These are phyloP conservation scores for Simplicillium sp. DNA, from an alignment of 2,329 filamentous ascomycete species.

Conservation along the genomic window DNA sequence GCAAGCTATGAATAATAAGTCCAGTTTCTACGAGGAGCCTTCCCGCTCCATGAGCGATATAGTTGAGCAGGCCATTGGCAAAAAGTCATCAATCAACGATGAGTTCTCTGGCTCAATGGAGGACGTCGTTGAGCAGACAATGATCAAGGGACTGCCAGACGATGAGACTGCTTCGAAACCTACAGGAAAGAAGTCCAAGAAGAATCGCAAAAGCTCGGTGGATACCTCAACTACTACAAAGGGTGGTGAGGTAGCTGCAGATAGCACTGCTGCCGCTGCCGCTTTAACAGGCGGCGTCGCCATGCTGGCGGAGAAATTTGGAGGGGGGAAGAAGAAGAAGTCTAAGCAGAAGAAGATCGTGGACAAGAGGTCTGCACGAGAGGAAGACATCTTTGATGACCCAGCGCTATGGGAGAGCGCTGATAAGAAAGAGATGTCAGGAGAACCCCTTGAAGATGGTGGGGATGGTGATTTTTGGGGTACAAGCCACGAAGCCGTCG, in stretches of 20 bases:
- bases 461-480: conserved; percentile 23
- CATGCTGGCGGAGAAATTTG: conserved; percentile 24
- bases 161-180: neutral
- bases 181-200: neutral
- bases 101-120: conserved; percentile 2
- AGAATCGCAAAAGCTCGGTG: conserved; percentile 1
- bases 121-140: neutral
- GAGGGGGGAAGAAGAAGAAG: conserved; percentile 19
- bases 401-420: conserved; percentile 32
- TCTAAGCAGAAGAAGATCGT: conserved; percentile 28
- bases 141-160: no score
- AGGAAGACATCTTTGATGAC: conserved; percentile 36
- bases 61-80: no score
- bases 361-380: conserved; percentile 26
- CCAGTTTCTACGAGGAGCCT: no score
- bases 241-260: no score
- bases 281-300: conserved; percentile 19
- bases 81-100: neutral
- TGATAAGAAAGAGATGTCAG: conserved; percentile 21
- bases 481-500: conserved; percentile 4
- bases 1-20: no score
- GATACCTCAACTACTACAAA: neutral
- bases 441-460: conserved; percentile 9
- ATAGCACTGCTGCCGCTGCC: conserved; percentile 13
- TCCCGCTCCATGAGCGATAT: no score